These are phyloP conservation scores for Smittium mucronatum DNA, from an alignment of 371 early-diverging fungal genomes.

Conservation along the genomic window DNA sequence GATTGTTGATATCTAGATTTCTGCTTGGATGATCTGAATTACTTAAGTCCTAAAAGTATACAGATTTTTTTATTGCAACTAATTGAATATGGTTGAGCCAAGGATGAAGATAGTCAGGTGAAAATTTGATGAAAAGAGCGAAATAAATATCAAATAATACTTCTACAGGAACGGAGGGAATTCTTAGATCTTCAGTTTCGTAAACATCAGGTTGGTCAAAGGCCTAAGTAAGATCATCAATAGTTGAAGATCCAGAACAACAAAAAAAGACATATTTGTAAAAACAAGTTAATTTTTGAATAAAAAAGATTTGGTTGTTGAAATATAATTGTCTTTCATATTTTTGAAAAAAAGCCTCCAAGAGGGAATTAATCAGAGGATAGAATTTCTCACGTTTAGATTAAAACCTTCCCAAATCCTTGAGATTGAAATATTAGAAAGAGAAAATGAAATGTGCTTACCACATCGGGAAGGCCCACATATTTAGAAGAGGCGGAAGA, in stretches of 20 bases:
- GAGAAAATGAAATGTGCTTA: background rate
- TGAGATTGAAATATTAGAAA: background rate
- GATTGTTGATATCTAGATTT: background rate
- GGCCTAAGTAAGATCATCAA: slow-evolving; percentile 5
- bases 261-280: background rate
- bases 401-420: too few species aligned
- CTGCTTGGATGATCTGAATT: background rate
- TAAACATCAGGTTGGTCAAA: slow-evolving; percentile 12
- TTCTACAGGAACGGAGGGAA: background rate
- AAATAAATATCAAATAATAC: slow-evolving; percentile 1
- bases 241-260: too few species aligned
- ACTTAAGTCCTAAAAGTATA: background rate
- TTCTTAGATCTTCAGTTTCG: background rate
- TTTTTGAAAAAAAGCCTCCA: too few species aligned
- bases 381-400: too few species aligned
- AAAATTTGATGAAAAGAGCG: background rate
- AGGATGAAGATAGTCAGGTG: too few species aligned
- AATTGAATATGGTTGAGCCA: too few species aligned
- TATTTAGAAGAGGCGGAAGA: slow-evolving; percentile 7
- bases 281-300: background rate
- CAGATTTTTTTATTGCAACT: background rate
- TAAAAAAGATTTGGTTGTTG: background rate
- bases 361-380: too few species aligned
- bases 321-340: background rate
- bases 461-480: slow-evolving; percentile 5